A percentile compares a stretch with the other conserved stretches of the same genome.
These are phyloP conservation scores for Medicago lupulina DNA, from an alignment of 306 rosid species.

Conservation along the genomic window DNA sequence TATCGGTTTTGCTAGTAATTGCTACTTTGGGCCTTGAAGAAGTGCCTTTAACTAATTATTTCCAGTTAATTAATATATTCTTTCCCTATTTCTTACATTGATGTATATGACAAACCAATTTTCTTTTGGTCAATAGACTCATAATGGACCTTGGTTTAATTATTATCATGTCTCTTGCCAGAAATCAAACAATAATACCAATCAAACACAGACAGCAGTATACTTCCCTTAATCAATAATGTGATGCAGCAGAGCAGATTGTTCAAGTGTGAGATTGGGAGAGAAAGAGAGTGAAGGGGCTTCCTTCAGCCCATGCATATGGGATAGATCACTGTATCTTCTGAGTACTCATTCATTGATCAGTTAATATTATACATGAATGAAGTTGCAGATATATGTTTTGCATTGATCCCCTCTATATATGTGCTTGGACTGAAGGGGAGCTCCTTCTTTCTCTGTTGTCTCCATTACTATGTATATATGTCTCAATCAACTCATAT, in stretches of 20 bases:
- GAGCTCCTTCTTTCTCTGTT: conserved; percentile 61
- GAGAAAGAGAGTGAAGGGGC: conserved; percentile 56
- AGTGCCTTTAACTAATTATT: too few relatives aligned
- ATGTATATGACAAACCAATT: too few relatives aligned
- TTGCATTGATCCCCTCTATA: conserved; percentile 36
- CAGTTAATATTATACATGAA: conserved; percentile 44
- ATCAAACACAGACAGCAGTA: too few relatives aligned
- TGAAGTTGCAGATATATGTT: conserved; percentile 42
- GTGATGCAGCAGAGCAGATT: background rate
- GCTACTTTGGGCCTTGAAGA: too few relatives aligned
- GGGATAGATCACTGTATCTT: conserved; percentile 32
- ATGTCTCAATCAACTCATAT: background rate
- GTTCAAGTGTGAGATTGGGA: conserved; percentile 17
- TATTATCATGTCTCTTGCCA: too few relatives aligned
- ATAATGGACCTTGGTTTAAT: too few relatives aligned
- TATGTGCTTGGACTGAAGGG: conserved; percentile 62
- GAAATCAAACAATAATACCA: too few relatives aligned
- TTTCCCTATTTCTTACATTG: too few relatives aligned
- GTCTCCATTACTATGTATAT: conserved; percentile 32
- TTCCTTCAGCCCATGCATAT: conserved; percentile 56
- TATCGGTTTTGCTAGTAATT: too few relatives aligned
- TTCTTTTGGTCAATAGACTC: too few relatives aligned
- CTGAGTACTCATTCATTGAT: conserved; percentile 39
- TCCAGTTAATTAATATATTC: too few relatives aligned
- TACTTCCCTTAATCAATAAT: too few relatives aligned